phyloP scores from a whole-genome alignment of 208 protist genomes.

The Blechomonas ayalai region DNA sequence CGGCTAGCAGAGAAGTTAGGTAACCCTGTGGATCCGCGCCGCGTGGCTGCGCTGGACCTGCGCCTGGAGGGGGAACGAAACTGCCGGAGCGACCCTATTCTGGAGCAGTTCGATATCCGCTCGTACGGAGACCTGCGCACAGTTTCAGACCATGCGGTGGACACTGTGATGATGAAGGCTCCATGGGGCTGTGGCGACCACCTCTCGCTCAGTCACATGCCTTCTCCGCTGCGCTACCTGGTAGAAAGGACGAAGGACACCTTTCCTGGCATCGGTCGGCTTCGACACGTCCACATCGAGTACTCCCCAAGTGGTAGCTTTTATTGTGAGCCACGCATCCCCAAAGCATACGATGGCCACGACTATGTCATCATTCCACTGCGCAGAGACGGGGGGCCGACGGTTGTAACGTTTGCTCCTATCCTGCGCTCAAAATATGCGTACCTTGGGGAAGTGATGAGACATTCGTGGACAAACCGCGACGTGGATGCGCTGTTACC shows the following conservation, averaged over 20 bases:
- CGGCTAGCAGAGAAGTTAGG: constrained; percentile 2
- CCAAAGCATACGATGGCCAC: constrained; percentile 77
- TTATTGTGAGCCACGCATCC: constrained; percentile 42
- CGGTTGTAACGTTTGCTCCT: constrained; percentile 70
- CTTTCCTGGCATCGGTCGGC: constrained; percentile 47
- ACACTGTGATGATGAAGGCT: constrained; percentile 75
- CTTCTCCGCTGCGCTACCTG: constrained; percentile 55
- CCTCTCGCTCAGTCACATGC: constrained; percentile 51
- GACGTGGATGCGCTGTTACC: constrained; percentile 71
- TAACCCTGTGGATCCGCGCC: neutral
- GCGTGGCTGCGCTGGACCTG: too few species aligned
- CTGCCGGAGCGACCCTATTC: neutral
- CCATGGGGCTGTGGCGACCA: constrained; percentile 77
- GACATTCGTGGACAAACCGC: constrained; percentile 68
- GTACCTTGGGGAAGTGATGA: constrained; percentile 42
- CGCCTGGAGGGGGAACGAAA: too few species aligned
- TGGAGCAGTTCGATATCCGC: constrained; percentile 7
- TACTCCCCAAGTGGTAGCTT: constrained; percentile 72
- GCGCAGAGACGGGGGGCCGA: constrained; percentile 34
- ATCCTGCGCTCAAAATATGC: constrained; percentile 53
- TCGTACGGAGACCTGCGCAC: constrained; percentile 38
- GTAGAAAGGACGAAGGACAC: constrained; percentile 27
- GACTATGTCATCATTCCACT: constrained; percentile 87
- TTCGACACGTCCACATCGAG: constrained; percentile 84
- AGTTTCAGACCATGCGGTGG: constrained; percentile 78